Conservation (phyloP, 768 basidiomycete species). For the Leccinellum luteum region DNA sequence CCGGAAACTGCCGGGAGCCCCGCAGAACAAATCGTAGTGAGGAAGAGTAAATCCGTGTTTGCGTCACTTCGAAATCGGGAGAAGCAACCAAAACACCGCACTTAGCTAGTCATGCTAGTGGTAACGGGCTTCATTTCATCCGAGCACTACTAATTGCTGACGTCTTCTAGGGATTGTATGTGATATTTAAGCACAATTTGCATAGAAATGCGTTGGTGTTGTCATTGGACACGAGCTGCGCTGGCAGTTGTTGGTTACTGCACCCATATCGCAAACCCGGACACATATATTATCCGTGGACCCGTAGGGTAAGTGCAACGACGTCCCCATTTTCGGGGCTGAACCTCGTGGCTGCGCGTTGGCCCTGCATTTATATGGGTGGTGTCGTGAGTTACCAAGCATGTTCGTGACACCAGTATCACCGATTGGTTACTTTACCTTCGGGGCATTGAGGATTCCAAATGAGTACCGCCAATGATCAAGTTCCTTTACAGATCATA, state of each 20-base stretch:
- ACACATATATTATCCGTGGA: not conserved
- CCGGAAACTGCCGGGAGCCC: conserved; percentile 8
- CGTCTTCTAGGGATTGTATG: conserved; percentile 3
- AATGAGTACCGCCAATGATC: not conserved
- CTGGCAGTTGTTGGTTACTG: not conserved
- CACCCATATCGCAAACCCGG: not conserved
- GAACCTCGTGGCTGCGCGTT: not conserved
- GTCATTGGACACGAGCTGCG: not conserved
- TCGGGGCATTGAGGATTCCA: not conserved
- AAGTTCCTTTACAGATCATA: not conserved
- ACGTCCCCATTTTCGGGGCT: not conserved
- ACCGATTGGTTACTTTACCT: not conserved
- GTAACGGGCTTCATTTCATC: not conserved
- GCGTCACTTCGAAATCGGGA: conserved; percentile 20
- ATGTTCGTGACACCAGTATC: not conserved
- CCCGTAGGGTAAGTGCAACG: not conserved
- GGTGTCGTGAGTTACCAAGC: not conserved
- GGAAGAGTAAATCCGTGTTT: conserved; percentile 29
- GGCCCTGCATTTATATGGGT: conserved; percentile 2
- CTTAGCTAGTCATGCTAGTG: not conserved
- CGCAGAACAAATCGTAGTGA: not conserved
- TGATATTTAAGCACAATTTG: not conserved
- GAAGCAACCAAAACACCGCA: conserved; percentile 3
- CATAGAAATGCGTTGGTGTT: not conserved
- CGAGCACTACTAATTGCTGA: not conserved